Evolutionary conservation across 1,284 basidiomycete genomes (phyloP).

Genomic region (Malassezia sp.): DNA sequence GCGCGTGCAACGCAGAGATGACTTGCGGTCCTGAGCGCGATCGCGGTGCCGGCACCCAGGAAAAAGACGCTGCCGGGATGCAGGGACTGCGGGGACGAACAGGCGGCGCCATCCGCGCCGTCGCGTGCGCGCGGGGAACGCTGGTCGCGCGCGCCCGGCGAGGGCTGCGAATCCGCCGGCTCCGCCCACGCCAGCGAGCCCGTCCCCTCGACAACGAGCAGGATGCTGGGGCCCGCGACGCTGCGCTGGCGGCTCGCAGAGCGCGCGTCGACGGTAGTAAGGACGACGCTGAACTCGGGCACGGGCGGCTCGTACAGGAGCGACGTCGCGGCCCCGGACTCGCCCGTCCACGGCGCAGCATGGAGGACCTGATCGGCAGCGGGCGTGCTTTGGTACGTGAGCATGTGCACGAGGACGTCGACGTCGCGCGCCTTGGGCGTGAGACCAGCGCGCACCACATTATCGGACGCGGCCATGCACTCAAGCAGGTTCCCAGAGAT

Average conservation of each 20-base stretch:
- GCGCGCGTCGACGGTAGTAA: constrained; percentile 44
- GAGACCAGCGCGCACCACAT: constrained; percentile 93
- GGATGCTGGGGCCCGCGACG: constrained; percentile 72
- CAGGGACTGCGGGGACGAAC: too few relatives aligned
- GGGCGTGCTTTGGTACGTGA: constrained; percentile 65
- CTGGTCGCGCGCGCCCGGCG: too few relatives aligned
- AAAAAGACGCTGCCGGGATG: constrained; percentile 66
- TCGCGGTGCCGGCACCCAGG: constrained; percentile 60
- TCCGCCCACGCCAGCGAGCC: constrained; percentile 49
- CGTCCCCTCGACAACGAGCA: constrained; percentile 62
- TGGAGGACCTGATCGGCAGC: constrained; percentile 55
- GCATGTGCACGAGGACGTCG: constrained; percentile 70
- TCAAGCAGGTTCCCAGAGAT: constrained; percentile 52
- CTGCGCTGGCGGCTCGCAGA: constrained; percentile 35
- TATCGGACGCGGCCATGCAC: constrained; percentile 55
- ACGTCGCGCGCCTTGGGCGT: constrained; percentile 94
- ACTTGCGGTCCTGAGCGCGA: constrained; percentile 50
- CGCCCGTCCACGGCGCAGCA: constrained; percentile 52
- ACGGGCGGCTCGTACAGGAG: constrained; percentile 84
- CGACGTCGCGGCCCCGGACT: constrained; percentile 1
- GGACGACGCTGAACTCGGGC: constrained; percentile 79
- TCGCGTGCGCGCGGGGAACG: too few relatives aligned
- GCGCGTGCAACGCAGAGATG: constrained; percentile 61
- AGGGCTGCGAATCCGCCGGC: too few relatives aligned
- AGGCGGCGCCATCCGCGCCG: too few relatives aligned